A percentile compares a stretch with the other conserved stretches of the same genome.
Conservation (phyloP, 2,329 filamentous ascomycete genomes). For the Zymoseptoria tritici region DNA sequence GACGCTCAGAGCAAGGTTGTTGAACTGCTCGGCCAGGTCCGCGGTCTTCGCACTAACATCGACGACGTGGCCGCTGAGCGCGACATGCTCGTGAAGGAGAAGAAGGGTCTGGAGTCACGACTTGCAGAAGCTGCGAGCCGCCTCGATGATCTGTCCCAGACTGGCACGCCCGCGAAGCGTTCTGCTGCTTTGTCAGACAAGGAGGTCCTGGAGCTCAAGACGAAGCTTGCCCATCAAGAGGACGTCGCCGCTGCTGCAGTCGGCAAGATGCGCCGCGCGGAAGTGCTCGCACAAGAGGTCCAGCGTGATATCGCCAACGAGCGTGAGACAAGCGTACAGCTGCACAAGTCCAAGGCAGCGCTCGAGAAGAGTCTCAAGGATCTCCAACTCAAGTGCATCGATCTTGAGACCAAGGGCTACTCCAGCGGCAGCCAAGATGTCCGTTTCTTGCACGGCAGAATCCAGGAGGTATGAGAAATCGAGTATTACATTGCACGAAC, state of each 20-base stretch:
- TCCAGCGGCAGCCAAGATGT: constrained; percentile 91
- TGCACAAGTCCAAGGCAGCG: constrained; percentile 83
- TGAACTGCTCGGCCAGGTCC: constrained; percentile 79
- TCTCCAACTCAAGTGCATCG: constrained; percentile 78
- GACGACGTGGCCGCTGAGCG: constrained; percentile 82
- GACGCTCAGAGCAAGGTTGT: constrained; percentile 93
- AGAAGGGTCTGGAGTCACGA: constrained; percentile 77
- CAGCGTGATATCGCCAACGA: constrained; percentile 88
- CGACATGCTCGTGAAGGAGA: constrained; percentile 78
- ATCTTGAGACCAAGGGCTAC: constrained; percentile 95
- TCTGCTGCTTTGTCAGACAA: constrained; percentile 84
- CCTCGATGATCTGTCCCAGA: constrained; percentile 71
- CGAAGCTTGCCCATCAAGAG: constrained; percentile 81
- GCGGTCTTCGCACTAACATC: constrained; percentile 70
- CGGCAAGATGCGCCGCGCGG: constrained; percentile 93
- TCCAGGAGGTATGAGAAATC: constrained; percentile 71
- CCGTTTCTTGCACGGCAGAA: constrained; percentile 84
- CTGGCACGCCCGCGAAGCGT: constrained; percentile 77
- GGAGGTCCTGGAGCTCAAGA: constrained; percentile 82
- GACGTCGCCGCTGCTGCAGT: constrained; percentile 86
- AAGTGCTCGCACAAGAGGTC: constrained; percentile 77
- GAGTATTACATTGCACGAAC: constrained; percentile 5
- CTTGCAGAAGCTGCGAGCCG: constrained; percentile 81
- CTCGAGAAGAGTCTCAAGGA: constrained; percentile 89
- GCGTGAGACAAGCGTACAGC: constrained; percentile 68